phyloP scores from a whole-genome alignment of 2,329 filamentous ascomycete species.

The Stylonectria norvegica region DNA sequence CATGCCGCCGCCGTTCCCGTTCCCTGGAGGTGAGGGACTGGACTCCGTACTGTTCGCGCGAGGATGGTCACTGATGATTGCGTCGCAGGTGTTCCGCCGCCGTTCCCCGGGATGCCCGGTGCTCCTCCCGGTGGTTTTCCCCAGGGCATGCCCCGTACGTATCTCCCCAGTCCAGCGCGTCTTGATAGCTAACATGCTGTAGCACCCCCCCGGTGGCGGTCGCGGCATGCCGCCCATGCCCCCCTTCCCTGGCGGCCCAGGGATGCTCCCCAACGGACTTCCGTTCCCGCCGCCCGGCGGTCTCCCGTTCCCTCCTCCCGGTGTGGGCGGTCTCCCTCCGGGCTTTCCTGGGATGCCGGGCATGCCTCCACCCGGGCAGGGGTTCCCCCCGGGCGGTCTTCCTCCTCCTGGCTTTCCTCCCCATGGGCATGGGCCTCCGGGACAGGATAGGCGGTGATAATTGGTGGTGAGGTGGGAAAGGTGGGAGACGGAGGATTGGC shows the following conservation, averaged over 20 bases:
- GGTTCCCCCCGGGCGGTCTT: conserved; percentile 38
- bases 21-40: conserved; percentile 54
- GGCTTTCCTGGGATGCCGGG: conserved; percentile 34
- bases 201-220: conserved; percentile 50
- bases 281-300: conserved; percentile 39
- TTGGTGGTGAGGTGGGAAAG: conserved; percentile 3
- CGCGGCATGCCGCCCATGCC: conserved; percentile 47
- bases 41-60: too few species aligned
- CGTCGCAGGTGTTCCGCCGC: conserved; percentile 54
- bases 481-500: conserved; percentile 5
- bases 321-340: conserved; percentile 25
- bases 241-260: conserved; percentile 20
- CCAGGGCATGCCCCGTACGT: conserved; percentile 53
- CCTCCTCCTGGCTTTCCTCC: conserved; percentile 35
- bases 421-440: conserved; percentile 35
- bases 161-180: background rate
- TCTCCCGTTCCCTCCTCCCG: conserved; percentile 24
- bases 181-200: conserved; percentile 9
- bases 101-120: conserved; percentile 52
- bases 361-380: conserved; percentile 41
- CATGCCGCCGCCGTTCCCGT: conserved; percentile 56
- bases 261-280: conserved; percentile 26
- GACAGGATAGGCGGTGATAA: conserved; percentile 41
- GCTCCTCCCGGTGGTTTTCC: conserved; percentile 39
- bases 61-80: too few species aligned